Base-by-base conservation (phyloP, 108 stramenopile species). In the Skeletonema costatum region DNA sequence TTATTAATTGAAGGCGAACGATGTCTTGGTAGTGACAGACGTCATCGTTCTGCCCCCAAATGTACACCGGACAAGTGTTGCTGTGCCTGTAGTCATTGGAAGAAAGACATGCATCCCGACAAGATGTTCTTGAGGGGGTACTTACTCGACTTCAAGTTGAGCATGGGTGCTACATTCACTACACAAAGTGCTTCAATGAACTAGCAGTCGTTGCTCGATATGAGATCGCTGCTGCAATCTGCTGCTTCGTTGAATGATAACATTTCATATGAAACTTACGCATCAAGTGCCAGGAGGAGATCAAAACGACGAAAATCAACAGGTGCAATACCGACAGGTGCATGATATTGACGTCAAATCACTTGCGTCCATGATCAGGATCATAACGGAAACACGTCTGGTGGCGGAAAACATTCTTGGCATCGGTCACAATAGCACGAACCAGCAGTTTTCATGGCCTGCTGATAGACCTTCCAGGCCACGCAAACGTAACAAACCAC, bases 1-100 rank as follows among this genome's bases (percentile, higher is more conserved):
- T 87, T 39, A 71, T 87, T 87, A 14, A 82, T 87, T 75, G 86
- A 87, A 60, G 86, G 86, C 44, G 83, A 84, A 39, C 69, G 84
- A 46, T 87, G 86, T 56, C 60, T 64, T 13, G 75, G 75, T 12
- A 68, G 69, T 46, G 81, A 79, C 65, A 39, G 74, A 14, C 35
- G 29, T 38, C 68, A 70, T 42, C 32, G 48, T 29, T 68, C 68
- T 19, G 64, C 66, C 10, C 64, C 75, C 11, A 77, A 78, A 68
- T 84, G 81, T 68, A 82, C 36, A 32, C 25, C 36, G 42, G 65
- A 60, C 9, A 74, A 71, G 10, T 68, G 73, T 7, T 85, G 86
- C 56, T 61, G 67, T 64, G 75, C 75, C 7, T 87, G 86, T 59
- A 82, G 60, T 71, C 59, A 21, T 46, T 84, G 29, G 42, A 33